Percentiles rank a stretch among this genome's conserved stretches.
Evolutionary conservation across 331 rosid genomes (phyloP).

Genomic region (Telfairia occidentalis): DNA sequence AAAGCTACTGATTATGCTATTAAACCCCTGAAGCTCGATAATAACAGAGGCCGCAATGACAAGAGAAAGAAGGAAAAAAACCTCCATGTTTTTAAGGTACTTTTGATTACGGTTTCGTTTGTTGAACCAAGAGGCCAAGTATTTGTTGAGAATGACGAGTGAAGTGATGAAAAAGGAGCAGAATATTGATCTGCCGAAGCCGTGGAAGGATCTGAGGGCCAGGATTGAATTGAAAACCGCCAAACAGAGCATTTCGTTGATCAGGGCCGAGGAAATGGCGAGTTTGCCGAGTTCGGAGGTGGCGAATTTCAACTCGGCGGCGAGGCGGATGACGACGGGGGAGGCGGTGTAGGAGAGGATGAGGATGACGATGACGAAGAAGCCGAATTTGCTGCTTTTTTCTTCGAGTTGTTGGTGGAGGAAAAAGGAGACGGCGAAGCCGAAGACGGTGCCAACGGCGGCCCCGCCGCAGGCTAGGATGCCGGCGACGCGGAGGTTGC

Average conservation of each 20-base stretch:
- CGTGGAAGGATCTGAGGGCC: slow-evolving; percentile 3
- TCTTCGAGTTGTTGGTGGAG: slow-evolving; percentile 23
- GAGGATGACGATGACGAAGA: slow-evolving; percentile 33
- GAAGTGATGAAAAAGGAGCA: neutral
- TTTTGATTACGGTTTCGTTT: slow-evolving; percentile 40
- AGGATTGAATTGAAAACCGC: slow-evolving; percentile 33
- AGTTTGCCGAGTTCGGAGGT: slow-evolving; percentile 54
- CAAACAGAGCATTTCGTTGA: slow-evolving; percentile 57
- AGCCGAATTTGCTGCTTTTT: slow-evolving; percentile 8
- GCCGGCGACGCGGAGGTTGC: slow-evolving; percentile 30
- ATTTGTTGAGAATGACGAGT: slow-evolving; percentile 23
- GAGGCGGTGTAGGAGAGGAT: slow-evolving; percentile 57
- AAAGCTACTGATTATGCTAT: slow-evolving; percentile 53
- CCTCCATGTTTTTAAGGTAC: slow-evolving; percentile 56
- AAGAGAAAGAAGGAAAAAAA: slow-evolving; percentile 43
- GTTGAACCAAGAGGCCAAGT: slow-evolving; percentile 58
- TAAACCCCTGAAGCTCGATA: slow-evolving; percentile 39
- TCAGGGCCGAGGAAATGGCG: slow-evolving; percentile 38
- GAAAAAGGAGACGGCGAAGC: slow-evolving; percentile 47
- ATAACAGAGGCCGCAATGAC: slow-evolving; percentile 45
- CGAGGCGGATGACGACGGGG: slow-evolving; percentile 69
- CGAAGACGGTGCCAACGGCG: slow-evolving; percentile 31
- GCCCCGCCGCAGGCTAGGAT: slow-evolving; percentile 50
- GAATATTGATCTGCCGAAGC: slow-evolving; percentile 4
- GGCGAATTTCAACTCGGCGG: slow-evolving; percentile 49